phyloP scores from a whole-genome alignment of 768 basidiomycete species.

The Mrakia frigida region DNA sequence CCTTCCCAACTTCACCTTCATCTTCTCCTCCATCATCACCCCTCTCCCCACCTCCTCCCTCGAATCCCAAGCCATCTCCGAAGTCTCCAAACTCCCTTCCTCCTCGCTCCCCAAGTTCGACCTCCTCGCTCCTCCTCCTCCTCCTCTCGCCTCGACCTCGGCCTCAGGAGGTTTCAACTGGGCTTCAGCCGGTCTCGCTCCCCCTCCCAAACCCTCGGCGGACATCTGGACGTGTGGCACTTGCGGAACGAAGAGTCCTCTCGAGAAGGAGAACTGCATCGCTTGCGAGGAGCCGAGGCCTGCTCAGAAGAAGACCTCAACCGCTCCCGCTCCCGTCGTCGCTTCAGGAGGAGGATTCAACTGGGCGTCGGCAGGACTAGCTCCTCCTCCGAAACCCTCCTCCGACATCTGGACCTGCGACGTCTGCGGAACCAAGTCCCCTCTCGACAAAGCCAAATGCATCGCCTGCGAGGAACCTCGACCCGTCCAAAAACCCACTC shows the following conservation, averaged over 20 bases:
- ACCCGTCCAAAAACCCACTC: neutral
- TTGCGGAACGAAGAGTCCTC: constrained; percentile 3
- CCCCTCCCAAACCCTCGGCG: constrained; percentile 6
- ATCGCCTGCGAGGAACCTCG: constrained; percentile 29
- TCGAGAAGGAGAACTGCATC: constrained; percentile 13
- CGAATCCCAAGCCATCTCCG: neutral
- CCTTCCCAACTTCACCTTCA: constrained; percentile 29
- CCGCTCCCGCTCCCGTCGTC: neutral
- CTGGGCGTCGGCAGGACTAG: constrained; percentile 25
- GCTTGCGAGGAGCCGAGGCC: constrained; percentile 31
- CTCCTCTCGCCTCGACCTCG: neutral
- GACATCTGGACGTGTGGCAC: constrained; percentile 27
- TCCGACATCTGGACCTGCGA: constrained; percentile 29
- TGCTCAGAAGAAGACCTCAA: neutral
- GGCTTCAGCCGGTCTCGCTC: constrained; percentile 25
- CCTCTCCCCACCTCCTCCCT: constrained; percentile 15
- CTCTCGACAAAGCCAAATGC: constrained; percentile 9
- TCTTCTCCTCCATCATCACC: constrained; percentile 16
- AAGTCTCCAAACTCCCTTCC: constrained; percentile 11
- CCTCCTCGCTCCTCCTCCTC: constrained; percentile 23
- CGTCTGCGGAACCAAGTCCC: constrained; percentile 11
- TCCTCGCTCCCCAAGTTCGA: constrained; percentile 19
- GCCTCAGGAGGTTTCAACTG: constrained; percentile 27
- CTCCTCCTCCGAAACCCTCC: neutral
- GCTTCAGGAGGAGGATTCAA: constrained; percentile 29